These are phyloP conservation scores for Coemansia sp. DNA, from an alignment of 192 early-diverging fungal species.

Conservation along the genomic window DNA sequence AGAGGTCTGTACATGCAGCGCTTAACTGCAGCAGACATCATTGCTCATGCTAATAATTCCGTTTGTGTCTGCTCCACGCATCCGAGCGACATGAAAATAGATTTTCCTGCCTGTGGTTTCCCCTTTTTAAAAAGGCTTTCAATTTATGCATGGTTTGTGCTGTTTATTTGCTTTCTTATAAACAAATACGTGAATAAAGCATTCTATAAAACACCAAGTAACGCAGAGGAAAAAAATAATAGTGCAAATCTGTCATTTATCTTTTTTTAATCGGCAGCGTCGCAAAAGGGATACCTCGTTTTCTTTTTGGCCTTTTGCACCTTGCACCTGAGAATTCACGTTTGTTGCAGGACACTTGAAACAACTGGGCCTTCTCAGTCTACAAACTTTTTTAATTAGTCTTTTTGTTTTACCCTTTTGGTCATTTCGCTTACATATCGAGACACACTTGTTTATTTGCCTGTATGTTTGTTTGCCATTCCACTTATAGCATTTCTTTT, in stretches of 20 bases:
- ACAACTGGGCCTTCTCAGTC: background rate
- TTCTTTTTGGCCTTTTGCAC: background rate
- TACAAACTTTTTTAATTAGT: background rate
- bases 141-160: constrained; percentile 10
- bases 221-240: too few relatives aligned
- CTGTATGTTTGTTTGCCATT: background rate
- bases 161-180: constrained; percentile 1
- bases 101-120: background rate
- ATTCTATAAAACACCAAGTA: too few relatives aligned
- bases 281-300: background rate
- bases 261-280: background rate
- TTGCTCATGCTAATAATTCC: constrained; percentile 2
- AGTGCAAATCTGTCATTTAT: too few relatives aligned
- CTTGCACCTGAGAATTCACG: background rate
- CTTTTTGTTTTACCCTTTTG: background rate
- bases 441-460: constrained; percentile 9
- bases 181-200: too few relatives aligned
- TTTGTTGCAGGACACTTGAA: constrained; percentile 1
- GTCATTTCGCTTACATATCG: background rate
- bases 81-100: constrained; percentile 2
- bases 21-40: background rate
- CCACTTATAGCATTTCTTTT: background rate
- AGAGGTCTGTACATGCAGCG: constrained; percentile 1
- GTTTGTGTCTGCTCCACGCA: constrained; percentile 2
- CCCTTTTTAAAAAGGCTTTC: constrained; percentile 3